Conservation (phyloP, 441 rosid species). For the Hura crepitans region DNA sequence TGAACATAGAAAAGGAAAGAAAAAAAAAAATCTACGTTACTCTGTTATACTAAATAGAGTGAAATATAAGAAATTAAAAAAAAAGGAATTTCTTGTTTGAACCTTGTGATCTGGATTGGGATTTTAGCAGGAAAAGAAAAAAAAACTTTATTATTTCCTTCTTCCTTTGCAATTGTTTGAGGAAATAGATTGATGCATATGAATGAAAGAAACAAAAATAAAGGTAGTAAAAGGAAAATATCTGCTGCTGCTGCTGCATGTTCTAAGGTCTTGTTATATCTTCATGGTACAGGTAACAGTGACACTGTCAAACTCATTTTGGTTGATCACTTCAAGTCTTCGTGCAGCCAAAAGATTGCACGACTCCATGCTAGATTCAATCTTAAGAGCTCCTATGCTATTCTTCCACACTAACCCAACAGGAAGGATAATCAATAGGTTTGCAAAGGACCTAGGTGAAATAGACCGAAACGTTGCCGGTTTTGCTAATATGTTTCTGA, state of each 20-base stretch:
- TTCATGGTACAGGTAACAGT: constrained; percentile 63
- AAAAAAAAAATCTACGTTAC: neutral
- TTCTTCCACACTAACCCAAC: constrained; percentile 90
- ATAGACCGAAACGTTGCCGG: constrained; percentile 80
- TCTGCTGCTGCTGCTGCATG: neutral
- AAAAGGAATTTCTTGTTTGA: neutral
- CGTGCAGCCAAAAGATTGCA: constrained; percentile 82
- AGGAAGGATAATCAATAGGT: constrained; percentile 90
- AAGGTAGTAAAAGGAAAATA: neutral
- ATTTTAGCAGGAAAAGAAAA: neutral
- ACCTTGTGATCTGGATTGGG: neutral
- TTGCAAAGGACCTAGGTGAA: constrained; percentile 89
- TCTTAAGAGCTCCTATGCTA: constrained; percentile 90
- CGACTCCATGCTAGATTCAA: constrained; percentile 63
- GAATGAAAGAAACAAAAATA: neutral
- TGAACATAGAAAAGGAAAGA: too few relatives aligned
- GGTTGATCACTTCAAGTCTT: constrained; percentile 86
- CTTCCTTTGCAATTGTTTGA: neutral
- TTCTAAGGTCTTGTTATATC: neutral
- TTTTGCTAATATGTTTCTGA: constrained; percentile 60
- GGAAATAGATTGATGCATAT: neutral
- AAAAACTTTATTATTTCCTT: neutral
- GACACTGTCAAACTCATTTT: constrained; percentile 70
- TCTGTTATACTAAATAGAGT: neutral
- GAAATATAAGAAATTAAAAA: neutral